Conservation (phyloP, 2,329 filamentous ascomycete genomes). For the Hypoxylon sp. region DNA sequence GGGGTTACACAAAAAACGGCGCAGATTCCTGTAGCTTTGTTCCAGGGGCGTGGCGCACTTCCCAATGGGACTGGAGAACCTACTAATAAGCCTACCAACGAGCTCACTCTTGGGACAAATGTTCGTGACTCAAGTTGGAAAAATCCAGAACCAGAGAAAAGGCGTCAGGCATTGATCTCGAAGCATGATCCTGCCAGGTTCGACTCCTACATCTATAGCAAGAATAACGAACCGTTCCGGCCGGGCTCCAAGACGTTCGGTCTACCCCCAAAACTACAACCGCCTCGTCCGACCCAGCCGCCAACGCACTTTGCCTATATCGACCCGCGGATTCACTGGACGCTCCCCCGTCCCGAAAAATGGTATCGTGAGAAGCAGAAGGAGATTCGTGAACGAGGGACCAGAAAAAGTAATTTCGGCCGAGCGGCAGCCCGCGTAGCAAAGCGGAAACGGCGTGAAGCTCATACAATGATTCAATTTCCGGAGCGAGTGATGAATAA, state of each 20-base stretch:
- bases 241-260: conserved; percentile 48
- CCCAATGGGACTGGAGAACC: neutral
- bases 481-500: conserved; percentile 63
- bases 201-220: conserved; percentile 59
- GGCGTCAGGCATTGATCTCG: conserved; percentile 45
- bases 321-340: conserved; percentile 67
- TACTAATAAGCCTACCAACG: neutral
- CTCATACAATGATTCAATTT: conserved; percentile 55
- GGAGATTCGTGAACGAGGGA: conserved; percentile 65
- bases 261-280: conserved; percentile 32
- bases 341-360: conserved; percentile 58
- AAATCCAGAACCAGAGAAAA: conserved; percentile 23
- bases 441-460: conserved; percentile 53
- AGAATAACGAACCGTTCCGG: conserved; percentile 51
- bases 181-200: conserved; percentile 52
- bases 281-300: conserved; percentile 40
- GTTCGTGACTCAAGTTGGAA: conserved; percentile 27
- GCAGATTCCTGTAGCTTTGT: neutral
- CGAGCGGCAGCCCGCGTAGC: conserved; percentile 54
- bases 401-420: conserved; percentile 66
- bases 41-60: neutral
- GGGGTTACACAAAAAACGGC: neutral
- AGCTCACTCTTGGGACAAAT: conserved; percentile 14
- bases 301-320: conserved; percentile 61
- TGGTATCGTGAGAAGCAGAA: conserved; percentile 65